These are phyloP conservation scores for Rhodotorula sp. DNA, from an alignment of 1,284 basidiomycete species.

Conservation along the genomic window DNA sequence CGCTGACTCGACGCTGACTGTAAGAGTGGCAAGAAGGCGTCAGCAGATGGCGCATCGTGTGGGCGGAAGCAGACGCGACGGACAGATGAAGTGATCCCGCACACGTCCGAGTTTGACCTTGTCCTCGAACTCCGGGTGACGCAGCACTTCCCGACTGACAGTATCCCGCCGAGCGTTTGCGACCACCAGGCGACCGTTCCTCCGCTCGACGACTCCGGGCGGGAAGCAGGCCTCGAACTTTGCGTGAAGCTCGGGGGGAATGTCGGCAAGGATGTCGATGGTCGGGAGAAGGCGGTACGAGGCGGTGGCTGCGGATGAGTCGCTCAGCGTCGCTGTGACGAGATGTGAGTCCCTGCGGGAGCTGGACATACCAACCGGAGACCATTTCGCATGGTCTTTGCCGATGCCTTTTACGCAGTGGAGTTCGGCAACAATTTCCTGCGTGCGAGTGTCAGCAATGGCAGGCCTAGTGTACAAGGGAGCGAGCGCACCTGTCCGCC, in stretches of 20 bases:
- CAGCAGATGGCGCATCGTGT: not conserved
- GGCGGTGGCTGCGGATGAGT: slow-evolving; percentile 67
- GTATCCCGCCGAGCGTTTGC: slow-evolving; percentile 72
- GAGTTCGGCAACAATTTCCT: slow-evolving; percentile 77
- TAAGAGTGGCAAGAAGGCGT: not conserved
- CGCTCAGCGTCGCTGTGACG: not conserved
- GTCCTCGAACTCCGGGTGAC: slow-evolving; percentile 86
- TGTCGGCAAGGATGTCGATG: slow-evolving; percentile 72
- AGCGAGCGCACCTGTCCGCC: slow-evolving; percentile 64
- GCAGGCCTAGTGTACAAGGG: too few species aligned
- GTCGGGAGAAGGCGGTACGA: slow-evolving; percentile 90
- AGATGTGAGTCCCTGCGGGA: not conserved
- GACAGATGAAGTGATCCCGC: slow-evolving; percentile 91
- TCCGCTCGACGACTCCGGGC: slow-evolving; percentile 77
- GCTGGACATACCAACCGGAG: slow-evolving; percentile 80
- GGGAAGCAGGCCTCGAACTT: slow-evolving; percentile 89
- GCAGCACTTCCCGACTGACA: slow-evolving; percentile 86
- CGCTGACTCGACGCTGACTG: slow-evolving; percentile 87
- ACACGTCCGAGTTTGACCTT: slow-evolving; percentile 80
- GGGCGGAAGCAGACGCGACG: slow-evolving; percentile 34
- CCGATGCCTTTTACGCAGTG: slow-evolving; percentile 95
- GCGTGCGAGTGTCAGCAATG: slow-evolving; percentile 43
- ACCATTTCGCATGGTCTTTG: slow-evolving; percentile 96
- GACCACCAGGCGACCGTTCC: slow-evolving; percentile 63
- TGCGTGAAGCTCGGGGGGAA: slow-evolving; percentile 60